phyloP scores from a whole-genome alignment of 208 protist species.

The Trypanosoma brucei region DNA sequence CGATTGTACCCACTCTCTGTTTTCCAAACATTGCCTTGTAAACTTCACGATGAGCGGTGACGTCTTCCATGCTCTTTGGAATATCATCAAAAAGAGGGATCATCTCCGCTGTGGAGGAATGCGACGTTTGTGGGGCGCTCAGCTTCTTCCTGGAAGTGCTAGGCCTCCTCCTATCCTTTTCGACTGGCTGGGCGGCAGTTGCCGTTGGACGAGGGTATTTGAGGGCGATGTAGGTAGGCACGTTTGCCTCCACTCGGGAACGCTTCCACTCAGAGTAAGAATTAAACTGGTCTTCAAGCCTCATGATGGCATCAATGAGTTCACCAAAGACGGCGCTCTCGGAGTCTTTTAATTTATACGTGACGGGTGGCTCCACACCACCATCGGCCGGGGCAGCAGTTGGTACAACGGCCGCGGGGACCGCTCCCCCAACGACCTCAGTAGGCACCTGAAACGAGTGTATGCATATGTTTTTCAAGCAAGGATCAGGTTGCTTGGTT shows the following conservation, averaged over 20 bases:
- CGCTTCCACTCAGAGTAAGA: slow-evolving; percentile 17
- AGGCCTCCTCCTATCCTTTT: slow-evolving; percentile 10
- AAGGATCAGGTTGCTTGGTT: slow-evolving; percentile 1
- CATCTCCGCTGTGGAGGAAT: background rate
- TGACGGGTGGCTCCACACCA: slow-evolving; percentile 2
- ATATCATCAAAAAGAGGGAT: slow-evolving; percentile 18
- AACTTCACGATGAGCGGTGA: slow-evolving; percentile 23
- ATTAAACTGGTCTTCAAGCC: slow-evolving; percentile 17
- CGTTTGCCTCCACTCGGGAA: slow-evolving; percentile 3
- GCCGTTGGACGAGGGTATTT: slow-evolving; percentile 10
- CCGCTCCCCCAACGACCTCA: slow-evolving; percentile 17
- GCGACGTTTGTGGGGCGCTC: background rate
- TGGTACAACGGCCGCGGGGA: slow-evolving; percentile 10
- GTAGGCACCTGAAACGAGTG: slow-evolving; percentile 26
- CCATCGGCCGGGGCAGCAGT: slow-evolving; percentile 1
- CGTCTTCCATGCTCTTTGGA: slow-evolving; percentile 24
- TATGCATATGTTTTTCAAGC: slow-evolving; percentile 25
- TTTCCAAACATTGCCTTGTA: slow-evolving; percentile 18
- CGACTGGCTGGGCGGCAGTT: background rate
- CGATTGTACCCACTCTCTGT: slow-evolving; percentile 3
- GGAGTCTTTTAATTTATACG: slow-evolving; percentile 13
- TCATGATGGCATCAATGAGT: slow-evolving; percentile 11
- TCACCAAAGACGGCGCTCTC: slow-evolving; percentile 16
- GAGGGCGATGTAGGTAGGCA: slow-evolving; percentile 19
- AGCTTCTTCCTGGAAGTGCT: slow-evolving; percentile 4